These are phyloP conservation scores for Phytophthora agathidicida DNA, from an alignment of 352 stramenopile species.

Conservation along the genomic window DNA sequence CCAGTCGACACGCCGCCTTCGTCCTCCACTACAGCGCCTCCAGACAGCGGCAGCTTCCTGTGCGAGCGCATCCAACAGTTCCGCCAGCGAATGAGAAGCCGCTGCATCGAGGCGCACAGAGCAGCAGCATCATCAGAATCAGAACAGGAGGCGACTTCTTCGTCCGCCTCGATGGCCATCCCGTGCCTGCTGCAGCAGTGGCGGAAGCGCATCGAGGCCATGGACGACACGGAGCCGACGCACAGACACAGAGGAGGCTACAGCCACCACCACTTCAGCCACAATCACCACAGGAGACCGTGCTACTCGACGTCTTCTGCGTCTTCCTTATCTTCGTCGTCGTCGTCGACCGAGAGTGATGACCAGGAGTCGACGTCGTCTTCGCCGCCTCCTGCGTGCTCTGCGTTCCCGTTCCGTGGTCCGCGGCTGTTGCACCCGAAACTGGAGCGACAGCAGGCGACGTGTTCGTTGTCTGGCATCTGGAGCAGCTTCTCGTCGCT, in stretches of 20 bases:
- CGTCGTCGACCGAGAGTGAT: constrained; percentile 1
- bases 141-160: background rate
- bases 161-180: too few relatives aligned
- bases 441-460: constrained; percentile 35
- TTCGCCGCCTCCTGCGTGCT: background rate
- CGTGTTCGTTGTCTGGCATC: constrained; percentile 27
- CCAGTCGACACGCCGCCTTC: background rate
- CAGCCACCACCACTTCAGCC: too few relatives aligned
- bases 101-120: constrained; percentile 12
- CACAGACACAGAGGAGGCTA: constrained; percentile 14
- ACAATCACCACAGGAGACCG: constrained; percentile 2
- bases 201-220: constrained; percentile 37
- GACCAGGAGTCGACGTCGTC: too few relatives aligned
- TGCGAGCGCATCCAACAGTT: constrained; percentile 29
- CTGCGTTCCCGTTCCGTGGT: constrained; percentile 5
- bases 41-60: constrained; percentile 5
- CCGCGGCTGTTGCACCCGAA: constrained; percentile 31
- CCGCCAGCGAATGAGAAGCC: constrained; percentile 20
- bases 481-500: constrained; percentile 26
- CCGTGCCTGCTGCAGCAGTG: constrained; percentile 38
- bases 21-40: background rate
- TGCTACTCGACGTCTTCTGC: too few relatives aligned
- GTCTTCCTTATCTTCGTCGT: background rate
- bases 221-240: constrained; percentile 12
- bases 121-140: background rate